phyloP scores from a whole-genome alignment of 2,329 filamentous ascomycete genomes.

The Tolypocladium ovalisporum region DNA sequence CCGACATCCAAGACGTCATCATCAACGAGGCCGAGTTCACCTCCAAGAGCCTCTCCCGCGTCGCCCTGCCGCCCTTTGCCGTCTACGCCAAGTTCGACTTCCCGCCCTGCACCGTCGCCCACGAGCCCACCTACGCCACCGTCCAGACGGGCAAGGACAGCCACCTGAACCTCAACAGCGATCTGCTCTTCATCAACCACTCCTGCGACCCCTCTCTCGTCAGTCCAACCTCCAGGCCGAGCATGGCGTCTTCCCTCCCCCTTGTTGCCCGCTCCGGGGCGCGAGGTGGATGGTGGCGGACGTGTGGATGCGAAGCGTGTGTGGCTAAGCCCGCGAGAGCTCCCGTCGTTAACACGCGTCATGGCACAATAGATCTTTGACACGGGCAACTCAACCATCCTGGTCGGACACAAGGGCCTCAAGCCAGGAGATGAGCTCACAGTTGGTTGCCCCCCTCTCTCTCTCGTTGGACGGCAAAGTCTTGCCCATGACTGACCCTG shows the following conservation, averaged over 20 bases:
- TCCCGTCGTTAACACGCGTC: neutral
- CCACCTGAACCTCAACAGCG: conserved; percentile 54
- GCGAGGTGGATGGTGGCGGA: neutral
- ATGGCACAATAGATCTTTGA: conserved; percentile 43
- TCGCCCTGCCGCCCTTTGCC: conserved; percentile 47
- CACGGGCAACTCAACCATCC: conserved; percentile 42
- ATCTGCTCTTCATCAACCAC: conserved; percentile 58
- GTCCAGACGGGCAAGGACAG: conserved; percentile 46
- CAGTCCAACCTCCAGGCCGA: conserved; percentile 17
- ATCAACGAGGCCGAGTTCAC: conserved; percentile 42
- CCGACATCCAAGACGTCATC: conserved; percentile 45
- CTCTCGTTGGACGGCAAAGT: too few species aligned
- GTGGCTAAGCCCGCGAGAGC: neutral
- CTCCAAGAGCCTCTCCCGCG: conserved; percentile 47
- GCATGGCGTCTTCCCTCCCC: neutral
- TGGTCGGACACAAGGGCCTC: conserved; percentile 47
- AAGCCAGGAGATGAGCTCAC: conserved; percentile 46
- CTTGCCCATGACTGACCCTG: too few species aligned
- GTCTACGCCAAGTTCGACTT: conserved; percentile 57
- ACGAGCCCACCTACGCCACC: conserved; percentile 50
- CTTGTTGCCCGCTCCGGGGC: neutral
- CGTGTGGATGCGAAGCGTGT: neutral
- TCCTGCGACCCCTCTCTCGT: conserved; percentile 56
- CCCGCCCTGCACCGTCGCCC: conserved; percentile 47
- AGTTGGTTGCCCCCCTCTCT: conserved; percentile 19